Evolutionary conservation across 306 rosid species (phyloP).

Genomic region (Begonia fuchsioides): DNA sequence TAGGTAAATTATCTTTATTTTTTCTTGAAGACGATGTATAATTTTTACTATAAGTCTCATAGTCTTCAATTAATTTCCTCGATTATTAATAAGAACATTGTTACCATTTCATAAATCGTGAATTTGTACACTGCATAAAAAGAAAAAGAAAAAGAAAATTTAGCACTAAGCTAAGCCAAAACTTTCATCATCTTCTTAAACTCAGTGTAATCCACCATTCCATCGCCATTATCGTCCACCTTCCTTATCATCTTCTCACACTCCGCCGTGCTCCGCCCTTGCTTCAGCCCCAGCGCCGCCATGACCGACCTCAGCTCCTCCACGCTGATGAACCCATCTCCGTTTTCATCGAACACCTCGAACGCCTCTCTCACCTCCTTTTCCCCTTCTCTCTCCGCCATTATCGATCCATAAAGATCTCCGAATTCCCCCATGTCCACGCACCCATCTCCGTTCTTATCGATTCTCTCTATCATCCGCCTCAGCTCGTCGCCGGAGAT

Average conservation of each 20-base stretch:
- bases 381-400: conserved; percentile 53
- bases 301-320: conserved; percentile 60
- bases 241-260: conserved; percentile 77
- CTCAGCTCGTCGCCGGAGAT: conserved; percentile 44
- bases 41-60: too few relatives aligned
- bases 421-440: conserved; percentile 68
- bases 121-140: too few relatives aligned
- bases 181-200: conserved; percentile 89
- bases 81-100: too few relatives aligned
- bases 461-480: conserved; percentile 55
- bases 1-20: too few relatives aligned
- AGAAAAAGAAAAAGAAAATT: neutral
- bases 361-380: conserved; percentile 76
- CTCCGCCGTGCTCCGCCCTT: too few relatives aligned
- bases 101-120: too few relatives aligned
- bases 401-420: conserved; percentile 47
- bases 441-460: conserved; percentile 54
- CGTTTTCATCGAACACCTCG: conserved; percentile 73
- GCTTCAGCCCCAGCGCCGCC: too few relatives aligned
- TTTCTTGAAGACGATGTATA: too few relatives aligned
- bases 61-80: too few relatives aligned
- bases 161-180: conserved; percentile 39
- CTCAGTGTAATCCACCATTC: conserved; percentile 64
- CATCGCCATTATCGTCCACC: conserved; percentile 84
- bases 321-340: conserved; percentile 72